These are phyloP conservation scores for Vishniacozyma victoriae DNA, from an alignment of 768 basidiomycete genomes.

Conservation along the genomic window DNA sequence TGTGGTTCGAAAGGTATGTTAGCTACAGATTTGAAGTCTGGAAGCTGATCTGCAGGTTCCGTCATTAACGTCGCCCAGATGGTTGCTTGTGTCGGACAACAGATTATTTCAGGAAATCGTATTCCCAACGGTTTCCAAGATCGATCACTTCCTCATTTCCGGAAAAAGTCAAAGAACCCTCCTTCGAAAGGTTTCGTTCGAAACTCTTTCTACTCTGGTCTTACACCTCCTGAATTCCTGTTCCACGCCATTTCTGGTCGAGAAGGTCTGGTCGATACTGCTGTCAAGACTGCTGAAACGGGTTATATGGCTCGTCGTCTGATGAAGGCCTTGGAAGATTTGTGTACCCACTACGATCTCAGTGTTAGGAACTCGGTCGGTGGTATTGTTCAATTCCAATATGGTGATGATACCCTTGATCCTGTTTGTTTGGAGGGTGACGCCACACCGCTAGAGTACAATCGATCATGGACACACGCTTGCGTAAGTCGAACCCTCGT, in stretches of 20 bases:
- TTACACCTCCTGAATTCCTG: slow-evolving; percentile 89
- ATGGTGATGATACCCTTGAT: slow-evolving; percentile 95
- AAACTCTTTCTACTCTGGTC: slow-evolving; percentile 90
- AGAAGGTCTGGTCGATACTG: slow-evolving; percentile 97
- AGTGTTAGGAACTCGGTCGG: slow-evolving; percentile 92
- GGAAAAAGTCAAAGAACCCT: slow-evolving; percentile 90
- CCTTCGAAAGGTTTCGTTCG: slow-evolving; percentile 97
- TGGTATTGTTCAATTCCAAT: slow-evolving; percentile 92
- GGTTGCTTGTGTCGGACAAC: slow-evolving; percentile 99
- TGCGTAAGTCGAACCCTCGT: slow-evolving; percentile 51
- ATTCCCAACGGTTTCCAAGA: slow-evolving; percentile 99
- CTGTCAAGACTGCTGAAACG: slow-evolving; percentile 98
- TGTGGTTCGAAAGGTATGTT: slow-evolving; percentile 90
- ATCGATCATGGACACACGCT: slow-evolving; percentile 80
- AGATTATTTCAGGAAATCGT: slow-evolving; percentile 96
- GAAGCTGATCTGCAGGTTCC: slow-evolving; percentile 62
- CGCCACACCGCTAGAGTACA: slow-evolving; percentile 83
- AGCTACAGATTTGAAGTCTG: background rate
- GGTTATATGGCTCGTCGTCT: slow-evolving; percentile 98
- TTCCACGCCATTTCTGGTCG: slow-evolving; percentile 99
- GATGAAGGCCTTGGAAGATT: slow-evolving; percentile 98
- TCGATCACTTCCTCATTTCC: slow-evolving; percentile 96
- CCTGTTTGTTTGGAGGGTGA: slow-evolving; percentile 95
- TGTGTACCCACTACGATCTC: slow-evolving; percentile 91
- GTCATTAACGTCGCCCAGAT: slow-evolving; percentile 99